Percentiles rank a stretch among this genome's conserved stretches.
phyloP scores from a whole-genome alignment of 805 yeast genomes.

The Myxozyma geophila region DNA sequence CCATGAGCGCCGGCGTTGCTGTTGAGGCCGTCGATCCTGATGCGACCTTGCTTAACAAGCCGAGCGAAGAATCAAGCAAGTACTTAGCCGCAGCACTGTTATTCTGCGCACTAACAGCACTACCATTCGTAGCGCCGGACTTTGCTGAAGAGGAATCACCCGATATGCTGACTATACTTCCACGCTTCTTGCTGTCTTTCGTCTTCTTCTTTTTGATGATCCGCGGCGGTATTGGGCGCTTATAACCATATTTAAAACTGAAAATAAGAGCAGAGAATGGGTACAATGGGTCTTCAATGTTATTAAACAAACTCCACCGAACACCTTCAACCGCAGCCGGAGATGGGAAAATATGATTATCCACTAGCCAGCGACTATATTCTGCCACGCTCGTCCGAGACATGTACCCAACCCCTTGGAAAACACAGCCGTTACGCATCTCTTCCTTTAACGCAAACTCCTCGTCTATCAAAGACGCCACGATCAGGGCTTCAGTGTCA shows the following conservation, averaged over 20 bases:
- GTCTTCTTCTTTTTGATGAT: slow-evolving; percentile 8
- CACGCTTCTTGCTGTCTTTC: slow-evolving; percentile 1
- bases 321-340: slow-evolving; percentile 31
- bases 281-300: slow-evolving; percentile 24
- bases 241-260: slow-evolving; percentile 25
- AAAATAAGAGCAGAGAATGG: slow-evolving; percentile 28
- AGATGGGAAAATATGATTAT: slow-evolving; percentile 35
- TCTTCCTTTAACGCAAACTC: slow-evolving; percentile 28
- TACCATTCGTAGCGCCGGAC: neutral
- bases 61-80: slow-evolving; percentile 23
- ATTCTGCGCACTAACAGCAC: too few species aligned
- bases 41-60: slow-evolving; percentile 23
- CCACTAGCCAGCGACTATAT: slow-evolving; percentile 33
- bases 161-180: neutral
- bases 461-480: slow-evolving; percentile 16
- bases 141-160: neutral
- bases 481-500: slow-evolving; percentile 15
- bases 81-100: slow-evolving; percentile 14
- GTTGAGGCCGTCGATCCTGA: slow-evolving; percentile 27
- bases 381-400: slow-evolving; percentile 32
- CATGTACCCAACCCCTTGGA: slow-evolving; percentile 33
- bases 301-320: slow-evolving; percentile 26
- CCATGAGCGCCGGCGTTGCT: slow-evolving; percentile 2
- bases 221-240: slow-evolving; percentile 23
- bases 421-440: slow-evolving; percentile 30